Base-by-base conservation (phyloP, 306 rosid species). In the Quercus dentata region DNA sequence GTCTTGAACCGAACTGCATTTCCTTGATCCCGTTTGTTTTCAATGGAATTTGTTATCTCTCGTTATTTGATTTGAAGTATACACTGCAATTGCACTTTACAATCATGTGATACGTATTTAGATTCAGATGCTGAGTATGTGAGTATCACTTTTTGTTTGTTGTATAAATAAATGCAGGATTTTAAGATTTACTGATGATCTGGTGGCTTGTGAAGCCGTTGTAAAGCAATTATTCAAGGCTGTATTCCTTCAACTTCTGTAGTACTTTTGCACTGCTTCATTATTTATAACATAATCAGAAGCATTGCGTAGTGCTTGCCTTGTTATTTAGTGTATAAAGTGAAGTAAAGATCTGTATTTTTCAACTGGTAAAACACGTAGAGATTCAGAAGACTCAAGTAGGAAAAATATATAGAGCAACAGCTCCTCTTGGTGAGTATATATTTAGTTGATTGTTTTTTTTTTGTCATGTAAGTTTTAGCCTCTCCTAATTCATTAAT, bases 391-490 rank as follows among this genome's bases (percentile, higher is more conserved):
- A 83, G 92, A 87, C 73, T 82, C 83, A 31, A 56, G 86, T 92
- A 89, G 92, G 90, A 89, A 83, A 83, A 75, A 80, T 83, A 85
- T 79, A 84, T 87, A 85, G 86, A 87, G 91, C 89, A 67, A 31
- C 72, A 78, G 71, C 80, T 83, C 85, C 76, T 83, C 89, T 88
- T 87, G 97, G 97, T 91, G 91, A 92, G 98, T 89, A 54, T 76
- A 75, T 78, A 75, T 74, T 61, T 35, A 49, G 61, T 86, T 72
- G 83, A 72, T 33, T 31, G 4, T 23, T 55, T 14, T 15, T 81
- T 18, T 75, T n/a, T 17, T 30, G 35, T 13, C 13, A 1, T 6
- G 20, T 61, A 13, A 71, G 7, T 71, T 61, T 71, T 31, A 20
- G 72, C 27, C 17, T 33, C 52, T 18, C 35, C 51, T 35, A 23